Base-by-base conservation (phyloP, 1,284 basidiomycete genomes). In the Cystobasidium sp. region DNA sequence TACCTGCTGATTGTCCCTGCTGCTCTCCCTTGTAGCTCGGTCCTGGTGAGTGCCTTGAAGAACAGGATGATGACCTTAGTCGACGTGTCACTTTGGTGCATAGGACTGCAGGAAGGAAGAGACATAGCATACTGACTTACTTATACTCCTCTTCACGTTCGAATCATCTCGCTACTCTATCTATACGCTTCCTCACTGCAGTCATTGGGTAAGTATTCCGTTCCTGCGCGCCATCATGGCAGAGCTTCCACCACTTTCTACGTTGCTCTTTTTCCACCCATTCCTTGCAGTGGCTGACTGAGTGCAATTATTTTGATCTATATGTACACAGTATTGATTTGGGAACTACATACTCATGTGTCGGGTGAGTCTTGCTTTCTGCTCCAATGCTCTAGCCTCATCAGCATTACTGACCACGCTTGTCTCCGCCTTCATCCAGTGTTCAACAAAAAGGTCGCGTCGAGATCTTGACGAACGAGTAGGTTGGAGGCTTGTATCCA, bases 371-470 rank as follows among this genome's bases (percentile, higher is more conserved):
- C 7, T 7, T n/a, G 31, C 16, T 14, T 14, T 20, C 18, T 46
- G 7, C 49, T 31, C n/a, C 20, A 22, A 6, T 39, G 10, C 18
- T 12, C 46, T 16, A n/a, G 6, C 24, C 7, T 43, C 66, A 39
- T 39, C 10, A 20, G 51, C 53, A 58, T 18, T n/a, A n/a, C 51
- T 66, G 37, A 12, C 24, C 66, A 9, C 31, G 59, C 41, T 31
- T 81, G 80, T 78, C 80, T 80, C 31, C 80, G 78, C 76, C 78
- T 76, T 58, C 64, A 59, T 70, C 9, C 78, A 93, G 94, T 86
- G 92, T 97, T 72, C 92, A 94, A 84, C 90, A 91, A 75, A 90
- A 90, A 76, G 94, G 93, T 79, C 91, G 91, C 79, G 94, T 97
- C 52, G 94, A 97, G 84, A 97, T 96, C 80, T 94, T 96, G 81